A percentile compares a stretch with the other conserved stretches of the same genome.
These are phyloP conservation scores for Monosporascus sp. DNA, from an alignment of 2,329 filamentous ascomycete genomes.

Conservation along the genomic window DNA sequence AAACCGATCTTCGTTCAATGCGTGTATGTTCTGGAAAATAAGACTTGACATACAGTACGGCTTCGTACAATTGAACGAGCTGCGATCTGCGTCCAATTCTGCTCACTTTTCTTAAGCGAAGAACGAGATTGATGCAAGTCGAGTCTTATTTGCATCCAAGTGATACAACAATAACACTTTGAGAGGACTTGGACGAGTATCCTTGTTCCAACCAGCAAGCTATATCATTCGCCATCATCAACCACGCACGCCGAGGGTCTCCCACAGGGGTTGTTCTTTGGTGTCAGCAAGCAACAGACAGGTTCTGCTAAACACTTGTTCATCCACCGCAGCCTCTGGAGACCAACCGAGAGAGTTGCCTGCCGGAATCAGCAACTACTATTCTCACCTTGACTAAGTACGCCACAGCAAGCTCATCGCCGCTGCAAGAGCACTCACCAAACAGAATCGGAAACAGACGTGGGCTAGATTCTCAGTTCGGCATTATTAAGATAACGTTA, in stretches of 20 bases:
- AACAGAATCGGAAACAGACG: neutral
- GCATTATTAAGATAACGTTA: neutral
- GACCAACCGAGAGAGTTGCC: neutral
- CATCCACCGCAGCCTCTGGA: neutral
- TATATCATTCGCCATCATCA: neutral
- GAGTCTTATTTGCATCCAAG: too few relatives aligned
- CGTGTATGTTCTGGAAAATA: neutral
- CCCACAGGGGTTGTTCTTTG: too few relatives aligned
- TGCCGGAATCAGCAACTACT: slow-evolving; percentile 3
- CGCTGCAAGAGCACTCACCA: neutral
- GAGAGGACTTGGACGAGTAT: neutral
- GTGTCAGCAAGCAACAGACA: too few relatives aligned
- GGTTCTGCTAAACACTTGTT: too few relatives aligned
- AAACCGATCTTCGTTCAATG: neutral
- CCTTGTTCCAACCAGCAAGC: neutral
- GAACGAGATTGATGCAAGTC: neutral
- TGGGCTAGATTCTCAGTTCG: slow-evolving; percentile 1
- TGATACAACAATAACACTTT: neutral
- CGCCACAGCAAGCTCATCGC: slow-evolving; percentile 6
- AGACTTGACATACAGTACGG: neutral
- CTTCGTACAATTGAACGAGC: neutral
- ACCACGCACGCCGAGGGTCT: too few relatives aligned
- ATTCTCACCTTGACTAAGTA: slow-evolving; percentile 8
- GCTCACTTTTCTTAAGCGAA: neutral
- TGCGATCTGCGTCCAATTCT: neutral